Evolutionary conservation across 2,329 filamentous ascomycete genomes (phyloP), one percentile per base, ranked within the genome.

Genomic region (Cladophialophora immunda): DNA sequence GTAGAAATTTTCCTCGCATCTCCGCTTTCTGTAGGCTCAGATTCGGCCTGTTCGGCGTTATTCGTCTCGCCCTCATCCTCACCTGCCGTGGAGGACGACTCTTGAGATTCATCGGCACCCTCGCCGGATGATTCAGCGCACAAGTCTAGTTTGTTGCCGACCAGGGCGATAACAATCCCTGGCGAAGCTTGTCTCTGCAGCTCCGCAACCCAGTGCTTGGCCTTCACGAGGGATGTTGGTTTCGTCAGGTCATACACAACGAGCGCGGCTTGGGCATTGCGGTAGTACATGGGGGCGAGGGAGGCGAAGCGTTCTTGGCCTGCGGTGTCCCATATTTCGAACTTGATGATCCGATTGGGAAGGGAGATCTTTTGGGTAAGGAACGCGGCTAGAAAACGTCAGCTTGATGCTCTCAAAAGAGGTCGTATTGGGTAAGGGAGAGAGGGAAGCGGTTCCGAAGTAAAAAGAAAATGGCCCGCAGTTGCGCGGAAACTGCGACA

Each of bases 181-280:
- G 94, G 94, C 11, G 92, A 95, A 1, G 95, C 95, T 82, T 99
- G 95, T 76, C 94, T 89, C 83, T 98, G 94, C 65, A 99, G 87
- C 82, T 99, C 94, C 64, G 94, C 94, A 64, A 99, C 94, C 94
- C 94, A 99, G 85, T 98, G 94, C 83, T 97, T 97, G 61, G 95
- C 95, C 84, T 99, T 98, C 81, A 93, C 89, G 73, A 99, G 89
- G 56, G 93, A 97, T 58, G 93, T 95, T 52, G 94, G 92, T 81
- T 98, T 98, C 70, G 95, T 99, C 75, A 99, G 90, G 78, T 99
- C 94, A 87, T 98, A 99, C 78, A 98, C 94, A 69, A 99, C 94
- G 73, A 99, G 91, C 15, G 95, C 95, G 71, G 94, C 93, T 83
- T 98, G 94, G 59, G 95, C 95, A 79, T 99, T 98, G 81, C 94